Percentiles rank a stretch among this genome's conserved stretches.
phyloP scores from a whole-genome alignment of 2,329 filamentous ascomycete genomes.

The Pseudogymnoascus sp. region DNA sequence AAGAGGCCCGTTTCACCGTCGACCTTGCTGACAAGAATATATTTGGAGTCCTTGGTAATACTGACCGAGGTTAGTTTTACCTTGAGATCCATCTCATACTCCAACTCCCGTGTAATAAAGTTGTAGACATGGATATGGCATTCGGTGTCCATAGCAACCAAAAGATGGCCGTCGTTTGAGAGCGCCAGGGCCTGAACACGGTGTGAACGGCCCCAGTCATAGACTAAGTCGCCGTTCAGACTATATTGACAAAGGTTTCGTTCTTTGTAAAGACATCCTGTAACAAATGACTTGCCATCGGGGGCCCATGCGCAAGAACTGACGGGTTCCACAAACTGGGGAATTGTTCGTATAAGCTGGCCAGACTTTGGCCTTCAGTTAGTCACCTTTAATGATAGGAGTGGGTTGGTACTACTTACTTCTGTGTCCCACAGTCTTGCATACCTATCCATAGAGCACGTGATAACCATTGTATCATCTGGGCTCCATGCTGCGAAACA shows the following conservation, averaged over 20 bases:
- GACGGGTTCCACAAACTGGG: slow-evolving; percentile 72
- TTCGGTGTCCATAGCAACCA: slow-evolving; percentile 69
- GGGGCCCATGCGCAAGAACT: slow-evolving; percentile 85
- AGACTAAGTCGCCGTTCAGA: slow-evolving; percentile 51
- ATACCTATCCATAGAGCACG: slow-evolving; percentile 66
- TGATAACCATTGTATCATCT: slow-evolving; percentile 78
- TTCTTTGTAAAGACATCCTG: slow-evolving; percentile 64
- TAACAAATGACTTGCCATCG: slow-evolving; percentile 69
- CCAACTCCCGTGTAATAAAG: slow-evolving; percentile 62
- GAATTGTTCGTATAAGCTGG: slow-evolving; percentile 52
- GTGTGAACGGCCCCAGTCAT: slow-evolving; percentile 62
- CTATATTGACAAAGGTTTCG: slow-evolving; percentile 65
- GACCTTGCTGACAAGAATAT: slow-evolving; percentile 74
- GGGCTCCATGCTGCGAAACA: slow-evolving; percentile 86
- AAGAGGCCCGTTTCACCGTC: slow-evolving; percentile 72
- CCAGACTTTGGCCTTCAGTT: slow-evolving; percentile 45
- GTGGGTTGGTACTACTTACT: slow-evolving; percentile 38
- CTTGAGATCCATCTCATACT: slow-evolving; percentile 65
- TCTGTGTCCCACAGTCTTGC: slow-evolving; percentile 69
- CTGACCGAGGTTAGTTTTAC: slow-evolving; percentile 68
- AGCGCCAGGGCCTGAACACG: slow-evolving; percentile 80
- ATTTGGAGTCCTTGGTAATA: slow-evolving; percentile 72
- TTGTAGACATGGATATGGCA: slow-evolving; percentile 75
- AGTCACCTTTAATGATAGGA: background rate
- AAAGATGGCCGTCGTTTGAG: slow-evolving; percentile 67